Base-by-base conservation (phyloP, 2,329 filamentous ascomycete genomes). In the Ascocoryne sarcoides region DNA sequence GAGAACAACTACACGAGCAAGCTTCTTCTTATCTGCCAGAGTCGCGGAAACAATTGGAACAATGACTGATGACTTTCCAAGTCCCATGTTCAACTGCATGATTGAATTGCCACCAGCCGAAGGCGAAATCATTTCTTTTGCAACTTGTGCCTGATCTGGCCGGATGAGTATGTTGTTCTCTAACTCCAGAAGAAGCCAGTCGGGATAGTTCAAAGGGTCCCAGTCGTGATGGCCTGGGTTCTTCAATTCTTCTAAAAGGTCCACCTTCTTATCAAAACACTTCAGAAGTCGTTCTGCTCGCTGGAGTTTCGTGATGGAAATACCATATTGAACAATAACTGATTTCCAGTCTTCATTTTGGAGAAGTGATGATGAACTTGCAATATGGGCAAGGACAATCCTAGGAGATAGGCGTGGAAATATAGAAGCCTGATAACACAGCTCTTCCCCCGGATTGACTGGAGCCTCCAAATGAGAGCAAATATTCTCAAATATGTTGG, bases 81-180 rank as follows among this genome's bases (percentile, higher is more conserved):
- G 71, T 0, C 81, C 81, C 79, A 85, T 85, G 46, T 82, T 83
- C 2, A 85, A 57, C 50, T 84, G 78, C 63, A 83, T 70, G 0
- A 79, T 69, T 0, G 67, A 56, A 47, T 79, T 82, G 0, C 54
- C 19, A 0, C 51, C 55, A 0, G 52, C 53, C 0, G 54, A 49
- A 0, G 69, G 67, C 0, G 50, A 37, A 2, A 66, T 70, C 73
- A 86, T 84, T 15, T 69, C 53, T 0, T 42, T 32, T 0, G 79
- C 74, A 36, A 86, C 76, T 2, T 70, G 54, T 3, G 44, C 46
- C 28, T 54, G 50, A 0, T 75, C 68, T 0, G 65, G 53, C 0
- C 83, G 70, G 7, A 87, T 76, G 7, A 77, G 52, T 2, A 86
- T 65, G 1, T 70, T 68, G 23, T 67, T 75, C 39, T 86, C 80